Evolutionary conservation across 139 green algal species (phyloP), one percentile per base, ranked within the genome.

Genomic region (Micractinium sp.): DNA sequence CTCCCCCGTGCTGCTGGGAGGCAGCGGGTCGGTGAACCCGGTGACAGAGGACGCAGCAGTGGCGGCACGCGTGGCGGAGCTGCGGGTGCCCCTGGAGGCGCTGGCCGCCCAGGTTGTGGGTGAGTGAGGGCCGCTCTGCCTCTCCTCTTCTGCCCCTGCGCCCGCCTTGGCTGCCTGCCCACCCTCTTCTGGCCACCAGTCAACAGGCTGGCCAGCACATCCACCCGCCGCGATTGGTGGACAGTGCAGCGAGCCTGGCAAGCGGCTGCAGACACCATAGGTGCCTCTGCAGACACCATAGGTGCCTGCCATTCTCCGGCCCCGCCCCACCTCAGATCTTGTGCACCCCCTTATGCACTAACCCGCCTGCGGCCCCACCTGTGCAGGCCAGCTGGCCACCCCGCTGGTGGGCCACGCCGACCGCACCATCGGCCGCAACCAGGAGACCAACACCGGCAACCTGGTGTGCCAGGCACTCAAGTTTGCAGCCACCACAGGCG

Each of bases 401-500:
- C 77, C 77, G 33, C 76, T 92, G 14, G n/a, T 86, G 60, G 86
- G 90, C 13, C 35, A 25, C n/a, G 79, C 41, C 41, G 41, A 85
- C 47, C 75, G 66, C 39, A 29, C 0, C 38, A 53, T 85, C 29
- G 35, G 74, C 0, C 82, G 82, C 47, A 76, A 74, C 36, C n/a
- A 78, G 29, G 91, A 94, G 87, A 88, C 67, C 18, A 85, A 87
- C 38, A 63, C 92, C n/a, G 91, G 83, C 77, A 86, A 93, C 84
- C 78, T 93, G 20, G 77, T 94, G 29, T 77, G 47, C 76, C 89
- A 90, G 20, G 81, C 91, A n/a, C 86, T 94, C 69, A 36, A 69
- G 2, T 88, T 38, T 83, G 76, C 73, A 41, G 71, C 85, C 23
- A 23, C 33, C 29, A 81, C 66, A 67, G 92, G 61, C 86, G 82